Percentiles rank a stretch among this genome's conserved stretches.
Evolutionary conservation across 108 stramenopile genomes (phyloP).

Genomic region (Nannochloropsis salina): DNA sequence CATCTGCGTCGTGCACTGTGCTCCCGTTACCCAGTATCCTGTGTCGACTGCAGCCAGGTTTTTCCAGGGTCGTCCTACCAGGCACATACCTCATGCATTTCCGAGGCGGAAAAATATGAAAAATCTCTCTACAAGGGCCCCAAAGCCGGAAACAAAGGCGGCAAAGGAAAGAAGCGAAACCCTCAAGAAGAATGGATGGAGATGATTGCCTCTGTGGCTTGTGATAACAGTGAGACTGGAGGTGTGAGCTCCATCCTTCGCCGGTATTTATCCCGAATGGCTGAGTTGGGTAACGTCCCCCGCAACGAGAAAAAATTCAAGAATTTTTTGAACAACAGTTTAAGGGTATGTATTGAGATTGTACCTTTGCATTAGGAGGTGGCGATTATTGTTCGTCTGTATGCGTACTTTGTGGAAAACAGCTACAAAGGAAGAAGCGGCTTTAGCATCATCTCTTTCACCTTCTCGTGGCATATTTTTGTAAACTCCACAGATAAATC

Average conservation of each 20-base stretch:
- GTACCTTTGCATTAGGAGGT: too few relatives aligned
- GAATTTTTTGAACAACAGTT: constrained; percentile 54
- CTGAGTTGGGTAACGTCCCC: constrained; percentile 54
- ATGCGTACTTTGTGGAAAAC: neutral
- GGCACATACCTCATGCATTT: constrained; percentile 56
- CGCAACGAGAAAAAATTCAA: constrained; percentile 60
- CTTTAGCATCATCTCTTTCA: constrained; percentile 24
- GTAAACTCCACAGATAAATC: neutral
- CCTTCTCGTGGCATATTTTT: neutral
- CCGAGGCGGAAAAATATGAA: constrained; percentile 63
- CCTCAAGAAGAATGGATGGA: constrained; percentile 34
- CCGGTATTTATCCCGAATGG: constrained; percentile 39
- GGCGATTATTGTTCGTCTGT: too few relatives aligned
- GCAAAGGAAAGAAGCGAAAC: constrained; percentile 12
- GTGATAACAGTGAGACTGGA: constrained; percentile 21
- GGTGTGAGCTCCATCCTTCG: constrained; percentile 29
- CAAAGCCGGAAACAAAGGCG: constrained; percentile 32
- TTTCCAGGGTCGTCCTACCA: constrained; percentile 55
- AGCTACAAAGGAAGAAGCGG: neutral
- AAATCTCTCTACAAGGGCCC: constrained; percentile 58
- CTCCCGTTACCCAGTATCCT: constrained; percentile 53
- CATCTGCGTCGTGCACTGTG: constrained; percentile 37
- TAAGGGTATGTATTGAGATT: constrained; percentile 25
- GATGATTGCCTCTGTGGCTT: constrained; percentile 30
- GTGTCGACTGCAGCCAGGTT: constrained; percentile 57